These are phyloP conservation scores for Litchi chinensis DNA, from an alignment of 345 rosid species.

Conservation along the genomic window DNA sequence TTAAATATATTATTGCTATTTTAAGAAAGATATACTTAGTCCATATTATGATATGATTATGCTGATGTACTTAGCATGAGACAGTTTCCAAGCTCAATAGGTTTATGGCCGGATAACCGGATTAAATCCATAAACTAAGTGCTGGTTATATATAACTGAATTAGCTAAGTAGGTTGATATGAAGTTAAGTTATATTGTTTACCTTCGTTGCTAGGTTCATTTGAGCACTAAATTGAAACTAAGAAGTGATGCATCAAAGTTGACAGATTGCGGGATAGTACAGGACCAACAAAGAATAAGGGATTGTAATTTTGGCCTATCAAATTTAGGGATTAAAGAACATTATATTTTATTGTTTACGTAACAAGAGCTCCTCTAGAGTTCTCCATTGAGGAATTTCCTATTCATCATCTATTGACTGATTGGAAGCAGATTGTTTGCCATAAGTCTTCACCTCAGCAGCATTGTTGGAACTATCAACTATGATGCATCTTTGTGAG, in stretches of 20 bases:
- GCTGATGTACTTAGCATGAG: too few relatives aligned
- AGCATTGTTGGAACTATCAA: background rate
- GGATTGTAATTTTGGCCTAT: background rate
- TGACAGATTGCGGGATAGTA: slow-evolving; percentile 9
- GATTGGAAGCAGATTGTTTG: background rate
- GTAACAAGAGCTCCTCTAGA: background rate
- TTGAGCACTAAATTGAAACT: background rate
- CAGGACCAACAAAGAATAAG: background rate
- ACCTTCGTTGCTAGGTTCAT: background rate
- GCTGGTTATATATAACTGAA: too few relatives aligned
- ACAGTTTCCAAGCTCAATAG: too few relatives aligned
- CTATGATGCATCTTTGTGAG: background rate
- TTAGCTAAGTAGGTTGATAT: too few relatives aligned
- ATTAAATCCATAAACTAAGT: too few relatives aligned
- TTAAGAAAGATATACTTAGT: background rate
- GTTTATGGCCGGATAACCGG: too few relatives aligned
- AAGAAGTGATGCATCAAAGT: background rate
- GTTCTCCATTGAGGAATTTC: background rate
- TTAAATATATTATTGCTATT: background rate
- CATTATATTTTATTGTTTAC: slow-evolving; percentile 1
- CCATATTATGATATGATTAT: background rate
- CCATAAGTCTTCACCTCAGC: background rate
- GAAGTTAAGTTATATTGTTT: background rate
- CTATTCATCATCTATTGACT: slow-evolving; percentile 4
- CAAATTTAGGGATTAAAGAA: background rate